A percentile compares a stretch with the other conserved stretches of the same genome.
Evolutionary conservation across 257 asterid species (phyloP).

Genomic region (Solanum virginianum): DNA sequence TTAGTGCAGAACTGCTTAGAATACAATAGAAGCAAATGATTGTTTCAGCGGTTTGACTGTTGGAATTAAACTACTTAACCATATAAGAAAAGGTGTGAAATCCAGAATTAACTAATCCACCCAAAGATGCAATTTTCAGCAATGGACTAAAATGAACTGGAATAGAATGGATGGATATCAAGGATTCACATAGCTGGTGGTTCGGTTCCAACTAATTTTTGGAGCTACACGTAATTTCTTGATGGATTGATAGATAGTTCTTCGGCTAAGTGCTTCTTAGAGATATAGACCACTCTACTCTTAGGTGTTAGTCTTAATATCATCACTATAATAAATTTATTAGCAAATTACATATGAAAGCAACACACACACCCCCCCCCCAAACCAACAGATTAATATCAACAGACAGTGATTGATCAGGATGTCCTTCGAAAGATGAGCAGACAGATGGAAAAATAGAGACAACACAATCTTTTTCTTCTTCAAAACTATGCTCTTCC

Average conservation of each 20-base stretch:
- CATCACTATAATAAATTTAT: not conserved
- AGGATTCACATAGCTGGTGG: not conserved
- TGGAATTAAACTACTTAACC: not conserved
- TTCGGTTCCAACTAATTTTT: not conserved
- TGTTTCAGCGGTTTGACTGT: not conserved
- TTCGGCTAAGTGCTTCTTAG: not conserved
- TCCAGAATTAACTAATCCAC: not conserved
- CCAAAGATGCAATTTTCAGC: not conserved
- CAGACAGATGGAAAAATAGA: not conserved
- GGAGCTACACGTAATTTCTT: not conserved
- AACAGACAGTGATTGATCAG: not conserved
- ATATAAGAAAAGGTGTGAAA: not conserved
- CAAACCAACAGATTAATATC: not conserved
- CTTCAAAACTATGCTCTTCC: not conserved
- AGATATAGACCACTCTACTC: not conserved
- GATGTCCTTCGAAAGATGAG: not conserved
- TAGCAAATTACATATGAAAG: not conserved
- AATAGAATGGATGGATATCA: not conserved
- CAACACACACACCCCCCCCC: not conserved
- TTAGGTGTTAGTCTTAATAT: not conserved
- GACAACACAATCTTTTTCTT: not conserved
- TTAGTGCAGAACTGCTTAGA: not conserved
- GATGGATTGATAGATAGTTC: not conserved
- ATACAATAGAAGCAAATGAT: not conserved
- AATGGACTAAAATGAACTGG: not conserved